phyloP scores from a whole-genome alignment of 2,329 filamentous ascomycete species.

The Mycosphaerella arachidis region DNA sequence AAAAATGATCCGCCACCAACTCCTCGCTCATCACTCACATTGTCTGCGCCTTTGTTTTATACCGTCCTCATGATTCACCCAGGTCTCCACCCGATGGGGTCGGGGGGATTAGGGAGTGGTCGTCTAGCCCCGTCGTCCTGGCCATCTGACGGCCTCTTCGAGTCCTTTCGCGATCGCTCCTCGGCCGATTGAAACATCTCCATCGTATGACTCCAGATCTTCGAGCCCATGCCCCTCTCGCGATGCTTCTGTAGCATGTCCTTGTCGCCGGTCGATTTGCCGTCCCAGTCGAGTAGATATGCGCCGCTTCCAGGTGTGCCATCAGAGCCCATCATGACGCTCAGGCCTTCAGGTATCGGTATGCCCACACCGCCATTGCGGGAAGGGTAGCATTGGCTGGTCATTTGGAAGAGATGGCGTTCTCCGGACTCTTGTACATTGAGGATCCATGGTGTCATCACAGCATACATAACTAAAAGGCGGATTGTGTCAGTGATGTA shows the following conservation, averaged over 20 bases:
- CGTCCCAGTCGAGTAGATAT: constrained; percentile 38
- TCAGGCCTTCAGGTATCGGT: constrained; percentile 27
- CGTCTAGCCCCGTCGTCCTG: constrained; percentile 26
- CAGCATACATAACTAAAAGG: constrained; percentile 11
- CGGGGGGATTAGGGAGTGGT: constrained; percentile 26
- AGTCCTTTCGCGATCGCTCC: constrained; percentile 19
- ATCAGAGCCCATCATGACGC: constrained; percentile 28
- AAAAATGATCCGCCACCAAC: neutral
- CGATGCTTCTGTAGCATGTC: constrained; percentile 30
- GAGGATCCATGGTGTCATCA: constrained; percentile 37
- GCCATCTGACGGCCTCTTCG: constrained; percentile 26
- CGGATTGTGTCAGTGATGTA: no score
- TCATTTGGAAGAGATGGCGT: constrained; percentile 43
- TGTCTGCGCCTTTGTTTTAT: neutral
- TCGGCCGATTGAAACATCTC: constrained; percentile 31
- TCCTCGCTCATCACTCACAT: neutral
- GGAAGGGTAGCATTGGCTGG: constrained; percentile 32
- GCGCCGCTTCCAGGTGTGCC: constrained; percentile 33
- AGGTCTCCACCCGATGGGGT: constrained; percentile 25
- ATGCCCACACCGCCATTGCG: constrained; percentile 26
- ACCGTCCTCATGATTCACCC: neutral
- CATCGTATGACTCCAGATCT: constrained; percentile 37
- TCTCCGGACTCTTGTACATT: constrained; percentile 42
- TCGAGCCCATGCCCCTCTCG: constrained; percentile 28
- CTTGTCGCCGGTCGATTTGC: constrained; percentile 33